Evolutionary conservation across 257 asterid species (phyloP).

Genomic region (Nicotiana undulata): DNA sequence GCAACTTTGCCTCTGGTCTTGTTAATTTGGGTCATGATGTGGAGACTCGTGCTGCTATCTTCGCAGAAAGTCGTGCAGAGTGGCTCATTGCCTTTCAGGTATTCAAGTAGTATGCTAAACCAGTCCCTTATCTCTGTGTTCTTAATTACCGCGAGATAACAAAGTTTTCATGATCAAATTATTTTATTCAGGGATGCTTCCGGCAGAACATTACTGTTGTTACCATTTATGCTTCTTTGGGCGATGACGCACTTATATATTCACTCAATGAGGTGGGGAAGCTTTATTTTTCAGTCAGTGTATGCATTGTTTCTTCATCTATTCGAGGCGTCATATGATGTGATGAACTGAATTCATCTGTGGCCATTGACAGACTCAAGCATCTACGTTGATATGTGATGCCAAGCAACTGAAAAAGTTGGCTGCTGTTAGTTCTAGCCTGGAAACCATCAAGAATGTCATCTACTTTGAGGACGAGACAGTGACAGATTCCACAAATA

Average conservation of each 20-base stretch:
- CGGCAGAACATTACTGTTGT: constrained; percentile 80
- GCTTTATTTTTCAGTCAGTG: background rate
- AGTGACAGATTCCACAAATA: constrained; percentile 29
- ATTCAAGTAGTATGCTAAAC: background rate
- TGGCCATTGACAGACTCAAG: constrained; percentile 65
- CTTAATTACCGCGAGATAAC: constrained; percentile 5
- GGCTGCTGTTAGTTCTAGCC: constrained; percentile 51
- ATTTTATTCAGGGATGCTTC: constrained; percentile 66
- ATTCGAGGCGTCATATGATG: background rate
- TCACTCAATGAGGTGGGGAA: constrained; percentile 72
- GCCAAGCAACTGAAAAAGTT: constrained; percentile 69
- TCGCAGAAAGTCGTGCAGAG: constrained; percentile 74
- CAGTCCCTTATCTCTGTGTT: background rate
- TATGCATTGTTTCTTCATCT: background rate
- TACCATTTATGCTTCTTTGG: constrained; percentile 82
- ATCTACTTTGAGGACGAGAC: constrained; percentile 60
- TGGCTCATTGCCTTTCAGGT: constrained; percentile 89
- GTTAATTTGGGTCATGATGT: constrained; percentile 67
- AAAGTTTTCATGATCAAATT: constrained; percentile 7
- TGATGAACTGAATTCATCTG: background rate
- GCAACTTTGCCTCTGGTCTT: constrained; percentile 87
- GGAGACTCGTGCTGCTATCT: constrained; percentile 80
- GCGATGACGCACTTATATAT: constrained; percentile 81
- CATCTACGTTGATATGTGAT: constrained; percentile 76
- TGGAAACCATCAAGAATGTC: constrained; percentile 48